phyloP scores from a whole-genome alignment of 1,284 basidiomycete genomes.

The Cutaneotrichosporon mucoides region DNA sequence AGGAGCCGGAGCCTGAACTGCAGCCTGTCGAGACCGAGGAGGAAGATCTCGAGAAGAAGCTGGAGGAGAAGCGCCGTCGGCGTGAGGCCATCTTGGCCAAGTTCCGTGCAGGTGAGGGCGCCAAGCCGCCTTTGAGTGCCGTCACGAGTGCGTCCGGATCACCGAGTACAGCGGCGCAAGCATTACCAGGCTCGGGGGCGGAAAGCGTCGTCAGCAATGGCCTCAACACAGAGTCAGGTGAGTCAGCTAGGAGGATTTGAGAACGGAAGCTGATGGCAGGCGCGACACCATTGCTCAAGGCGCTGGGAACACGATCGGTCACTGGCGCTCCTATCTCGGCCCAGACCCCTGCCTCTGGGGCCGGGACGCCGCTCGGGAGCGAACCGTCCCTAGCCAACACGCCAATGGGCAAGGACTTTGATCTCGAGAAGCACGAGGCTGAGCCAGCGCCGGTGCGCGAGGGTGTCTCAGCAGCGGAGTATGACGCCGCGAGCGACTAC shows the following conservation, averaged over 20 bases:
- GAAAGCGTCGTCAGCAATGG: conserved; percentile 41
- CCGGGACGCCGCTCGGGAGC: conserved; percentile 25
- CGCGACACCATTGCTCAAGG: conserved; percentile 35
- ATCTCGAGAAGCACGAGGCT: conserved; percentile 31
- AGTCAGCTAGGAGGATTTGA: conserved; percentile 6
- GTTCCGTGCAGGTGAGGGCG: conserved; percentile 50
- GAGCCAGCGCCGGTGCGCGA: conserved; percentile 12
- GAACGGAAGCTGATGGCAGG: conserved; percentile 17
- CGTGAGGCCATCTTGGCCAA: conserved; percentile 82
- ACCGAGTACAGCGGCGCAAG: background rate
- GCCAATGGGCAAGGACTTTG: conserved; percentile 39
- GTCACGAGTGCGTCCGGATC: background rate
- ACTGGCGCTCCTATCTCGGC: conserved; percentile 1
- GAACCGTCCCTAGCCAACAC: conserved; percentile 36
- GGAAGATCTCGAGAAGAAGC: conserved; percentile 63
- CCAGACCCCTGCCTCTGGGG: conserved; percentile 10
- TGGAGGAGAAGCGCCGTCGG: conserved; percentile 73
- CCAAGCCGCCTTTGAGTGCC: conserved; percentile 10
- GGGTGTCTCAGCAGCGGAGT: conserved; percentile 74
- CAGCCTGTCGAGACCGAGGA: conserved; percentile 57
- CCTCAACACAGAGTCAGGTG: conserved; percentile 27
- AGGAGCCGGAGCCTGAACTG: conserved; percentile 46
- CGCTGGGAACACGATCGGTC: conserved; percentile 28
- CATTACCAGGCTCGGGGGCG: conserved; percentile 19
- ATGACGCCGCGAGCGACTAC: conserved; percentile 69